Evolutionary conservation across 2,329 filamentous ascomycete genomes (phyloP).

Genomic region (Clarireedia sp.): DNA sequence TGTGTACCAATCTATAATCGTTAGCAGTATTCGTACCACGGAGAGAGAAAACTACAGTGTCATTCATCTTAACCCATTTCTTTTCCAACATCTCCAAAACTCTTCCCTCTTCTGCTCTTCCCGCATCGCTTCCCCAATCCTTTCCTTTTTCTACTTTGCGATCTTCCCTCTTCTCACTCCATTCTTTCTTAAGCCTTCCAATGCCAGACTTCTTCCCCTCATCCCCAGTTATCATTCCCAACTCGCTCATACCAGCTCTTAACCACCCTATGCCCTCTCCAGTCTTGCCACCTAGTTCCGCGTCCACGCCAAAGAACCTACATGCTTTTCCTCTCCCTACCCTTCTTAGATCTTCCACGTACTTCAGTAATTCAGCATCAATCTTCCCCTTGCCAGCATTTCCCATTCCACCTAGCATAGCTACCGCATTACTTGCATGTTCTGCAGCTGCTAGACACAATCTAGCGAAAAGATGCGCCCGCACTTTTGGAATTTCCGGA

Average conservation of each 20-base stretch:
- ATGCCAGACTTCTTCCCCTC: slow-evolving; percentile 47
- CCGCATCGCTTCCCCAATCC: slow-evolving; percentile 75
- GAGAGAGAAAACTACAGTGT: slow-evolving; percentile 56
- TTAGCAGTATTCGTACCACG: slow-evolving; percentile 5
- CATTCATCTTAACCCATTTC: slow-evolving; percentile 91
- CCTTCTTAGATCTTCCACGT: slow-evolving; percentile 66
- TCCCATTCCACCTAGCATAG: slow-evolving; percentile 39
- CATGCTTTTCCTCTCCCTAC: slow-evolving; percentile 79
- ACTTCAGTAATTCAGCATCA: slow-evolving; percentile 59
- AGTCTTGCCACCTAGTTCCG: slow-evolving; percentile 72
- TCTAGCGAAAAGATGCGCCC: slow-evolving; percentile 79
- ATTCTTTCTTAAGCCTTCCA: slow-evolving; percentile 62
- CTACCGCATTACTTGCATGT: slow-evolving; percentile 67
- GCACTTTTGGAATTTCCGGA: slow-evolving; percentile 79
- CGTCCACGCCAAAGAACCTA: slow-evolving; percentile 83
- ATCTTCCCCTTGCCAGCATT: slow-evolving; percentile 41
- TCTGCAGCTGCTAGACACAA: slow-evolving; percentile 83
- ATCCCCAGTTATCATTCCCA: slow-evolving; percentile 52
- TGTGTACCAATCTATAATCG: slow-evolving; percentile 68
- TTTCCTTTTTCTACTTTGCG: slow-evolving; percentile 65
- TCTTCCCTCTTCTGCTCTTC: slow-evolving; percentile 73
- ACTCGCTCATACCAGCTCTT: slow-evolving; percentile 63
- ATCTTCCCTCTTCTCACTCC: slow-evolving; percentile 72
- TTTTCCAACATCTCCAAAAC: slow-evolving; percentile 79
- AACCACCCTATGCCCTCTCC: slow-evolving; percentile 86